Evolutionary conservation across 192 early-diverging fungal species (phyloP).

Genomic region (Radiomyces spectabilis): DNA sequence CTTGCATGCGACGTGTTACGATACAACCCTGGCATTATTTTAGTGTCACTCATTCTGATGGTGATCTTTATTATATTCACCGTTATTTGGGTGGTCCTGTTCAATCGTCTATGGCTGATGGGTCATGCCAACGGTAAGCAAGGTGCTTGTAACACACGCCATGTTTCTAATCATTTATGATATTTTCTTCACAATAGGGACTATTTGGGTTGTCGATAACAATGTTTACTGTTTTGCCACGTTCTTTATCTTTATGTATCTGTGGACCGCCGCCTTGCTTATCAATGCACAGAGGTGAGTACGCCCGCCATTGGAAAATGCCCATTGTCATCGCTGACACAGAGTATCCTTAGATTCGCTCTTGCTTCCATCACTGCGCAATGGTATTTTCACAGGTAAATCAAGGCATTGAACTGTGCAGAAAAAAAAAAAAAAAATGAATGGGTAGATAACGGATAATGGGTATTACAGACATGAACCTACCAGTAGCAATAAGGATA

Average conservation of each 20-base stretch:
- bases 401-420: too few relatives aligned
- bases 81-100: constrained; percentile 57
- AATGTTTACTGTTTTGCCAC: constrained; percentile 40
- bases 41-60: constrained; percentile 52
- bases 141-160: too few relatives aligned
- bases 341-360: constrained; percentile 35
- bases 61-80: constrained; percentile 53
- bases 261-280: constrained; percentile 70
- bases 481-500: constrained; percentile 11
- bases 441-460: not conserved
- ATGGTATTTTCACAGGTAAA: constrained; percentile 74
- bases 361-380: constrained; percentile 65
- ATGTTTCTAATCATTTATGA: too few relatives aligned
- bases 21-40: constrained; percentile 62
- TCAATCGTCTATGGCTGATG: constrained; percentile 56
- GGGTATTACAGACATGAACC: constrained; percentile 8
- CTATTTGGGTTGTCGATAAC: constrained; percentile 41
- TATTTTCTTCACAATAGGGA: too few relatives aligned
- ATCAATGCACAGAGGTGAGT: constrained; percentile 57
- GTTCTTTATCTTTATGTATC: constrained; percentile 63
- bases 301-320: not conserved
- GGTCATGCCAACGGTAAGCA: constrained; percentile 26
- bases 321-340: not conserved
- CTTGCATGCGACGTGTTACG: constrained; percentile 65
- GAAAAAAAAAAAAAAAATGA: constrained; percentile 1